Evolutionary conservation across 2,329 filamentous ascomycete genomes (phyloP), one percentile per base, ranked within the genome.

Genomic region (Paraphaeosphaeria minitans): DNA sequence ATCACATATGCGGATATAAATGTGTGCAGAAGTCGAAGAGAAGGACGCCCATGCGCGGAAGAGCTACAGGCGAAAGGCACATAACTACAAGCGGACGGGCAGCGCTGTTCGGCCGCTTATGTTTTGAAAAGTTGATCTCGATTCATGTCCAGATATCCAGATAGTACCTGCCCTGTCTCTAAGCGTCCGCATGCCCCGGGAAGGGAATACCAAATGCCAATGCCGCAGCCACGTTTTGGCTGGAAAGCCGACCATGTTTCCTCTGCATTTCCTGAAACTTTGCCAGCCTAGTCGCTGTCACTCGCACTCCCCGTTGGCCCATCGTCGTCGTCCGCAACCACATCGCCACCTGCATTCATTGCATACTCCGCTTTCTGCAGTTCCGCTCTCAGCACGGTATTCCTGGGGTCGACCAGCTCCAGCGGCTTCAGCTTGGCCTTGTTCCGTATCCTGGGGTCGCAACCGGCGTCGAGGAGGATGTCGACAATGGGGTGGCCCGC

Each of bases 391-490:
- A 93, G 80, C 54, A 82, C 84, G 24, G 73, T 71, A 77, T 93
- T 92, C 49, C 83, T 73, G 16, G 90, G 91, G 77, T 94, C 91
- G 55, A 89, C 88, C 61, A 94, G 84, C 77, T 93, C 88, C 55
- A 84, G 73, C 29, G 91, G 84, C 52, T 88, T 91, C 59, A 92
- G 83, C 68, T 89, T 88, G 54, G 86, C 89, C 78, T 89, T 90
- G 80, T 94, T 94, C 76, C 81, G 79, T 80, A 86, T 81, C 65
- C 82, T 78, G 10, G 85, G 83, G 71, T 88, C 85, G 62, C 84
- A 85, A 58, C 92, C 92, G 55, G 91, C 91, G 79, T 95, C 91
- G 64, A 94, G 84, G 83, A 96, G 87, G 83, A 95, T 92, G 67
- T 89, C 84, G 66, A 94, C 84, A 55, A 95, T 83, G 19, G 85